Conservation (phyloP, 2,329 filamentous ascomycete genomes). For the Thielaviopsis populi region DNA sequence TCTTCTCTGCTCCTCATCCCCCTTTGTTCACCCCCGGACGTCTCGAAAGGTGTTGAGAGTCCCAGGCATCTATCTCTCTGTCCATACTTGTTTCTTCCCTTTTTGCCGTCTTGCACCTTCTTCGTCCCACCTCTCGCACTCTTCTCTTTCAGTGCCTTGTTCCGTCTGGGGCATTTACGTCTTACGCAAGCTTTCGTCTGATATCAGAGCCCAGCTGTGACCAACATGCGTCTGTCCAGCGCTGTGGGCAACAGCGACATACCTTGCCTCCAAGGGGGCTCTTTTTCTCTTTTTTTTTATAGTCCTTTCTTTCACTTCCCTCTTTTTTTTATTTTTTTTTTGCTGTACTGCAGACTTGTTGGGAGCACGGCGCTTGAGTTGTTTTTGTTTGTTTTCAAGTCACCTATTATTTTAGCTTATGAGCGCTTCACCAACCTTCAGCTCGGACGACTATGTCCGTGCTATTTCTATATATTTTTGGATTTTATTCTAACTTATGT, state of each 20-base stretch:
- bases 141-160: constrained; percentile 12
- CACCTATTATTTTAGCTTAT: neutral
- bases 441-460: neutral
- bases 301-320: too few species aligned
- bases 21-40: neutral
- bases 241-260: neutral
- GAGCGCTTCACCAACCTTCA: neutral
- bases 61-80: neutral
- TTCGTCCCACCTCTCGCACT: constrained; percentile 19
- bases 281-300: neutral
- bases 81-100: constrained; percentile 17
- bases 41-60: neutral
- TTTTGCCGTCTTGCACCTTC: constrained; percentile 18
- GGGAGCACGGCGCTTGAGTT: constrained; percentile 11
- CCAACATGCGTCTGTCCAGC: neutral
- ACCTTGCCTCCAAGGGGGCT: neutral
- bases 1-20: neutral
- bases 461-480: neutral
- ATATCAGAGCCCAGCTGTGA: neutral
- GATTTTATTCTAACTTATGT: neutral
- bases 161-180: neutral
- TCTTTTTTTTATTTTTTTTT: constrained; percentile 9
- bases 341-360: constrained; percentile 4
- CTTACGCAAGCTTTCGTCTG: neutral
- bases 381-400: constrained; percentile 8